Percentiles rank a stretch among this genome's conserved stretches.
Conservation (phyloP, 1,284 basidiomycete genomes). For the Apiotrichum akiyoshidainum region DNA sequence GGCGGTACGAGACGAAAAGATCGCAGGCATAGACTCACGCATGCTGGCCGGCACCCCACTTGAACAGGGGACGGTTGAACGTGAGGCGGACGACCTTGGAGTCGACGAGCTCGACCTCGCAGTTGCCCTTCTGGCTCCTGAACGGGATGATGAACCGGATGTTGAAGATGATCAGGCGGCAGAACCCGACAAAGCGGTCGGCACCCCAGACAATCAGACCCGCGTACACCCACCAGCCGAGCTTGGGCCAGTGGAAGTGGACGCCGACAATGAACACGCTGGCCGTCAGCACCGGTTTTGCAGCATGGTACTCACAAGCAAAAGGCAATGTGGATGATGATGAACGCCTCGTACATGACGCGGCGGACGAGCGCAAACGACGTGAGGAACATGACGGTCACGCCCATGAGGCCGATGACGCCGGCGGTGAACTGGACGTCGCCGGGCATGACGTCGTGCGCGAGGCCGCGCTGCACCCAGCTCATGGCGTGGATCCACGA, state of each 20-base stretch:
- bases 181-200: conserved; percentile 59
- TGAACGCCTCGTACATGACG: conserved; percentile 56
- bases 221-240: conserved; percentile 6
- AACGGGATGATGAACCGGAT: conserved; percentile 49
- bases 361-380: conserved; percentile 52
- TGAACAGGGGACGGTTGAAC: conserved; percentile 17
- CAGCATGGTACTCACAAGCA: neutral
- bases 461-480: conserved; percentile 16
- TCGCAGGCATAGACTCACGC: conserved; percentile 7
- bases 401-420: conserved; percentile 28
- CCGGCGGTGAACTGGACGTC: conserved; percentile 2
- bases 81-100: conserved; percentile 45
- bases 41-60: conserved; percentile 42
- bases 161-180: conserved; percentile 60
- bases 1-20: neutral
- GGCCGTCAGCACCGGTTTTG: neutral
- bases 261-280: conserved; percentile 21
- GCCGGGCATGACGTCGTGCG: neutral
- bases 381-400: conserved; percentile 52
- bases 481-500: conserved; percentile 36
- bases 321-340: conserved; percentile 53
- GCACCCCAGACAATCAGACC: conserved; percentile 58
- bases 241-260: conserved; percentile 19
- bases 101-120: conserved; percentile 54
- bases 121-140: conserved; percentile 22